phyloP scores from a whole-genome alignment of 352 stramenopile genomes.

The Globisporangium canariense region DNA sequence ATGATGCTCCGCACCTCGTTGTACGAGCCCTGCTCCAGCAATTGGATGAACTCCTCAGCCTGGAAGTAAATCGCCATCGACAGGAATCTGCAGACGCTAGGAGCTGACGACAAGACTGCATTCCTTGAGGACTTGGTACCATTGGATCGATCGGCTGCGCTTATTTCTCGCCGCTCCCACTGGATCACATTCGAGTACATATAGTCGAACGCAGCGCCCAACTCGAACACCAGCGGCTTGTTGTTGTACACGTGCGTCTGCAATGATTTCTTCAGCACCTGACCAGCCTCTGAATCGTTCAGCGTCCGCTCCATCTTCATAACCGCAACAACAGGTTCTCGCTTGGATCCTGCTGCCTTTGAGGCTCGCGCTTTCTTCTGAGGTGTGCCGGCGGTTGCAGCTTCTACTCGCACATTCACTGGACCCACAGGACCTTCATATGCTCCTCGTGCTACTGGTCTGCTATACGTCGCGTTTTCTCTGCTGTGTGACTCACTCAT shows the following conservation, averaged over 20 bases:
- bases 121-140: neutral
- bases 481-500: neutral
- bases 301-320: conserved; percentile 51
- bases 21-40: conserved; percentile 38
- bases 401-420: neutral
- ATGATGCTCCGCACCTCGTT: conserved; percentile 29
- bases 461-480: neutral
- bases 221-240: conserved; percentile 34
- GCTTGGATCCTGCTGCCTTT: conserved; percentile 7
- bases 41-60: conserved; percentile 34
- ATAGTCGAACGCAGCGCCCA: conserved; percentile 34
- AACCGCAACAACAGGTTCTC: conserved; percentile 17
- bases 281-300: conserved; percentile 29
- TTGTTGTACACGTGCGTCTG: conserved; percentile 53
- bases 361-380: neutral
- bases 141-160: neutral
- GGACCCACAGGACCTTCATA: too few relatives aligned
- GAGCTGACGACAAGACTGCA: neutral
- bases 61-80: conserved; percentile 41
- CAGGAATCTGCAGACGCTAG: conserved; percentile 3
- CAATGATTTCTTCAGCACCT: conserved; percentile 37
- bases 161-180: conserved; percentile 29
- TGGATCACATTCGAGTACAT: conserved; percentile 27
- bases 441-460: neutral
- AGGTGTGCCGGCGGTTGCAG: neutral